Base-by-base conservation (phyloP, 2,329 filamentous ascomycete species). In the Talaromyces sp. region DNA sequence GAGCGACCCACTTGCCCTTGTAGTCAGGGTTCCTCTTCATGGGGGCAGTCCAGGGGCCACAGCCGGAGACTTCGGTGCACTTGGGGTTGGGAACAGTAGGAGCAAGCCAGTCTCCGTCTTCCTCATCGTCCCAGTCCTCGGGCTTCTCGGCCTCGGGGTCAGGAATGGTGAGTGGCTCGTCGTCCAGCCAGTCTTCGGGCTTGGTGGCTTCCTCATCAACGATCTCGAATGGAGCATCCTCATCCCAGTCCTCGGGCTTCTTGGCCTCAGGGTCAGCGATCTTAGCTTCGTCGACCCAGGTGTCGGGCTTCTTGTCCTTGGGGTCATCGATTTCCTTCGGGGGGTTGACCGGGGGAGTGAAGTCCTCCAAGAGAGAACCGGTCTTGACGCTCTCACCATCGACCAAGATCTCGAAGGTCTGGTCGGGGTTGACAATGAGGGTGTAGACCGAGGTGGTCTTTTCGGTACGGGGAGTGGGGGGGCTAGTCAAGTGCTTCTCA, bases 61-160 rank as follows among this genome's bases (percentile, higher is more conserved):
- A 98, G 73, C 95, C 95, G 81, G 93, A 93, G 67, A 82, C 90
- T 62, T 98, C 93, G 66, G 88, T 86, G 75, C 95, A 98, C 86
- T 96, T 96, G 78, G 93, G 90, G 87, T 99, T 98, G 75, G 91
- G 85, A 59, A 99, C 86, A 59, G 88, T 92, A 61, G 93, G 95
- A 57, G 93, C 81, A 68, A 96, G 78, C 92, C 93, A 99, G 82
- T 99, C 95, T 77, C 95, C 95, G 77, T 99, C 95, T 82, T 99
- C 95, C 82, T 99, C 95, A 62, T 99, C 93, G 80, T 97, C 93
- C 95, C 95, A 99, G 76, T 98, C 95, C 81, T 96, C 93, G 64
- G 95, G 95, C 89, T 98, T 99, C 82, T 90, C 84, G 56, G 93
- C 92, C 81, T 96, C 92, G 59, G 95, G 95, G 81, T 99, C 95